These are phyloP conservation scores for Apiospora saccharicola DNA, from an alignment of 2,329 filamentous ascomycete species.

Conservation along the genomic window DNA sequence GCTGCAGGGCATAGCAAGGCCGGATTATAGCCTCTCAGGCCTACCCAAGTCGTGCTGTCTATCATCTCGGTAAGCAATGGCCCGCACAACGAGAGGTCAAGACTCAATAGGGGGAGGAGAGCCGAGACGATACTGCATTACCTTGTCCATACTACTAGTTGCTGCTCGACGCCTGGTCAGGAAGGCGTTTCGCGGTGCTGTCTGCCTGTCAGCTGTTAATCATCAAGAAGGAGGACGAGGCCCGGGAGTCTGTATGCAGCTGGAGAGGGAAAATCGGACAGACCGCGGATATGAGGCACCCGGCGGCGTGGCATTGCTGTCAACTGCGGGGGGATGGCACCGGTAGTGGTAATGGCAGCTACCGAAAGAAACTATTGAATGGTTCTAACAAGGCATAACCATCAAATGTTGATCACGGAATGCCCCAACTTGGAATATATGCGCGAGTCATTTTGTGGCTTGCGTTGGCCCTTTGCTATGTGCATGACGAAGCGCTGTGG, in stretches of 20 bases:
- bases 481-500: conserved; percentile 19
- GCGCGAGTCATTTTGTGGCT: conserved; percentile 21
- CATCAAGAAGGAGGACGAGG: not conserved
- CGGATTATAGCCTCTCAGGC: conserved; percentile 17
- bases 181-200: not conserved
- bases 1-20: conserved; percentile 15
- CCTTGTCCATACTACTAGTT: conserved; percentile 8
- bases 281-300: conserved; percentile 11
- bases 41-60: not conserved
- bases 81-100: conserved; percentile 8
- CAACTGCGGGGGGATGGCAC: conserved; percentile 18
- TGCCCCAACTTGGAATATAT: conserved; percentile 12
- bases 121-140: not conserved
- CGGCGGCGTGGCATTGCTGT: conserved; percentile 5
- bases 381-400: conserved; percentile 14
- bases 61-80: conserved; percentile 20
- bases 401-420: conserved; percentile 6
- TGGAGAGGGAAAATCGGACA: not conserved
- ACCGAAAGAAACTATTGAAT: conserved; percentile 11
- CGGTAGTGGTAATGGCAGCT: conserved; percentile 6
- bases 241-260: conserved; percentile 2
- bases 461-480: conserved; percentile 17
- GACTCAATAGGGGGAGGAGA: not conserved
- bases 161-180: conserved; percentile 6
- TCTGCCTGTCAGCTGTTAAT: conserved; percentile 12